These are phyloP conservation scores for Gossypium raimondii DNA, from an alignment of 345 rosid species.

Conservation along the genomic window DNA sequence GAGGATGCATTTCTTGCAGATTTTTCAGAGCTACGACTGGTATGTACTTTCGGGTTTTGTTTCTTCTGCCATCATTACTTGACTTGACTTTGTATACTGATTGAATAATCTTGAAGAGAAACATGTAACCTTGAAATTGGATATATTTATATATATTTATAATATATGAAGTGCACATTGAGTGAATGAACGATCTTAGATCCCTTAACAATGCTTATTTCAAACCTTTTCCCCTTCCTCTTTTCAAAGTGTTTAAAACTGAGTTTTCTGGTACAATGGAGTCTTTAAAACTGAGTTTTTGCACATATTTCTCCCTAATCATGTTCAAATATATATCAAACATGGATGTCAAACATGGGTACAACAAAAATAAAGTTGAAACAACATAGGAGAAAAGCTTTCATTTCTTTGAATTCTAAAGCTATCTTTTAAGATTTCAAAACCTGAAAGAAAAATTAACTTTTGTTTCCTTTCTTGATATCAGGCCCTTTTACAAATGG, in stretches of 20 bases:
- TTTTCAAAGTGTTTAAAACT: not conserved
- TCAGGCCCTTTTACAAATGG: slow-evolving; percentile 44
- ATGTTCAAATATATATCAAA: not conserved
- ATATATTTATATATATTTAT: not conserved
- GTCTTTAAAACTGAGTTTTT: not conserved
- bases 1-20: slow-evolving; percentile 80
- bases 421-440: not conserved
- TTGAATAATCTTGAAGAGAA: not conserved
- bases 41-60: slow-evolving; percentile 20
- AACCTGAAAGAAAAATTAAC: not conserved
- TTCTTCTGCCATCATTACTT: not conserved
- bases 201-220: not conserved
- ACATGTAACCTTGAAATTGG: not conserved
- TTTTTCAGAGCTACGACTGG: slow-evolving; percentile 68
- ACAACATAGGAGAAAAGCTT: not conserved
- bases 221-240: not conserved
- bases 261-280: not conserved
- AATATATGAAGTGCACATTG: not conserved
- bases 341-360: not conserved
- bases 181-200: not conserved
- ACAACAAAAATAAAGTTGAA: not conserved
- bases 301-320: not conserved
- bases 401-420: not conserved
- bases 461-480: slow-evolving; percentile 14
- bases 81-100: not conserved